These are phyloP conservation scores for Aspergillus oerlinghausenensis DNA, from an alignment of 2,329 filamentous ascomycete genomes.

Conservation along the genomic window DNA sequence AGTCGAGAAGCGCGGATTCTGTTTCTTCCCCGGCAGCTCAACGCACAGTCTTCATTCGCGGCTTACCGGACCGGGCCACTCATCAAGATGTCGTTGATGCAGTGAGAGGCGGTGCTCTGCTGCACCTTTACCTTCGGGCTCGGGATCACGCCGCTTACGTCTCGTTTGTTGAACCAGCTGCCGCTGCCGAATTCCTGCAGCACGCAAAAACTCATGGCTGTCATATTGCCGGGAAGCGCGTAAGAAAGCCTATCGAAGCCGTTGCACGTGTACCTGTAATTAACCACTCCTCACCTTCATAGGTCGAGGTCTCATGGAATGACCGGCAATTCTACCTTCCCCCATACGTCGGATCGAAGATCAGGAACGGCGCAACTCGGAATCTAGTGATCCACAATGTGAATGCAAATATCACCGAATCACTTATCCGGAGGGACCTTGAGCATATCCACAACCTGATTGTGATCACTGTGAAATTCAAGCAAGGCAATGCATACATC, in stretches of 20 bases:
- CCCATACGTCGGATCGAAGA: constrained; percentile 59
- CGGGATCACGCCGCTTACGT: constrained; percentile 60
- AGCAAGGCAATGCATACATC: constrained; percentile 59
- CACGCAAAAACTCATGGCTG: constrained; percentile 62
- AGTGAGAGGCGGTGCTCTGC: constrained; percentile 65
- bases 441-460: constrained; percentile 78
- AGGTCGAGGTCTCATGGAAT: constrained; percentile 67
- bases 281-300: constrained; percentile 6
- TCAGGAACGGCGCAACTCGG: constrained; percentile 63
- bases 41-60: constrained; percentile 52
- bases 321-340: constrained; percentile 65
- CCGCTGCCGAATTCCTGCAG: constrained; percentile 61
- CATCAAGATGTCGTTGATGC: constrained; percentile 61
- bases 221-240: constrained; percentile 64
- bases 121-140: constrained; percentile 62
- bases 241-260: constrained; percentile 38
- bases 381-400: constrained; percentile 66
- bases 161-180: constrained; percentile 63
- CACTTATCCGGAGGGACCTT: constrained; percentile 64
- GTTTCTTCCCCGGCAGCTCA: constrained; percentile 15
- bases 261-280: constrained; percentile 4
- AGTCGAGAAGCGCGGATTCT: constrained; percentile 15
- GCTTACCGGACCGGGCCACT: constrained; percentile 58
- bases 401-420: constrained; percentile 56
- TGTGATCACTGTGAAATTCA: constrained; percentile 62